Percentiles rank a stretch among this genome's conserved stretches.
phyloP scores from a whole-genome alignment of 805 yeast genomes.

The Pichia deserticola region DNA sequence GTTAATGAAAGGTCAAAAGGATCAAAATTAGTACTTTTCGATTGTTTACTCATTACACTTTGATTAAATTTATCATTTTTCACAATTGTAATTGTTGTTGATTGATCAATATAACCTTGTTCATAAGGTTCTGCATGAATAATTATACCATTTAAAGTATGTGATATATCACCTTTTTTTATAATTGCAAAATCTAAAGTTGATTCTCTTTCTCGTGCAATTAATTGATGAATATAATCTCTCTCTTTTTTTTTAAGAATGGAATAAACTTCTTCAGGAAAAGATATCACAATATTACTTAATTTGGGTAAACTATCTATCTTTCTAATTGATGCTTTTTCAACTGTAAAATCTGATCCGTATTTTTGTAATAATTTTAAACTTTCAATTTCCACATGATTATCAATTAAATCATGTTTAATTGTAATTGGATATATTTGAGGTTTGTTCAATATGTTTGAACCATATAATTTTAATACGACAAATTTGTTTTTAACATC shows the following conservation, averaged over 20 bases:
- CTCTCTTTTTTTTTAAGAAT: constrained; percentile 32
- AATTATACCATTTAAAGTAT: constrained; percentile 42
- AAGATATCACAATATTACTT: constrained; percentile 32
- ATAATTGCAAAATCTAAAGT: constrained; percentile 18
- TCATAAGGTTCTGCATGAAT: constrained; percentile 64
- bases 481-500: constrained; percentile 10
- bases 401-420: constrained; percentile 15
- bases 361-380: constrained; percentile 28
- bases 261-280: constrained; percentile 42
- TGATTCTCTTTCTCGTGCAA: constrained; percentile 30
- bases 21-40: constrained; percentile 4
- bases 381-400: constrained; percentile 34
- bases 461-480: constrained; percentile 20
- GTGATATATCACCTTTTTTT: constrained; percentile 37
- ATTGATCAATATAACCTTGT: constrained; percentile 48
- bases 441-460: constrained; percentile 19
- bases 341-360: constrained; percentile 37
- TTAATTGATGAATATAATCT: constrained; percentile 25
- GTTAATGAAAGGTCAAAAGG: not conserved
- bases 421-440: constrained; percentile 31
- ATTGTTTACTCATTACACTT: too few species aligned
- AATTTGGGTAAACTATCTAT: constrained; percentile 27
- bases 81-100: constrained; percentile 50
- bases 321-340: constrained; percentile 31
- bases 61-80: constrained; percentile 16